Base-by-base conservation (phyloP, 2,329 filamentous ascomycete genomes). In the Penicillium palitans region DNA sequence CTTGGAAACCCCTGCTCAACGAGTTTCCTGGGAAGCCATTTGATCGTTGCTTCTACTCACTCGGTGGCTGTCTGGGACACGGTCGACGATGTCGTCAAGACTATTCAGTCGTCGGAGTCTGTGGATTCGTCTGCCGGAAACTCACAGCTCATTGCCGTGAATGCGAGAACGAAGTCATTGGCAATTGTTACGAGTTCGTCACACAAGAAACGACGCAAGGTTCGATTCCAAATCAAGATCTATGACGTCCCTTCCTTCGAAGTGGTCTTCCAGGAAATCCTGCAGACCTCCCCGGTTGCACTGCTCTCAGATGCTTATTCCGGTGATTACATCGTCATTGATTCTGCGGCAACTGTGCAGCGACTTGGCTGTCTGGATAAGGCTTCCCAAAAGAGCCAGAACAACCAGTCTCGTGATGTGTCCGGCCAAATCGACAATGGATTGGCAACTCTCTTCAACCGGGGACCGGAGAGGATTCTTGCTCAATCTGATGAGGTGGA, bases 41-140 rank as follows among this genome's bases (percentile, higher is more conserved):
- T 99, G 19, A 80, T 98, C 57, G 83, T 90, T 46, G 78, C 96
- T 1, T 91, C 91, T 0, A 82, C 88, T 44, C 83, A 86, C 29
- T 81, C 97, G 9, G 81, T 86, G 13, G 67, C 66, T 41, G 87
- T 96, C 37, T 96, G 91, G 80, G 90, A 99, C 72, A 83, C 96
- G 12, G 90, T 98, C 8, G 82, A 87, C 51, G 90, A 96, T 67
- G 83, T 88, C 66, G 81, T 93, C 47, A 83, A 85, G 37, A 91
- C 89, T 68, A 85, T 85, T 49, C 80, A 89, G 51, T 78, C 82
- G 27, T 77, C 92, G 15, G 80, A 55, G 51, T 58, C 61, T 33
- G 52, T 57, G 29, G 41, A 49, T 44, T 21, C 58, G 3, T 41
- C 58, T 29, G 46, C 52, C 24, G 62, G 54, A 10, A 52, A 49